These are phyloP conservation scores for Nymphaea thermarum DNA, from an alignment of 164 flowering plant genomes.

Conservation along the genomic window DNA sequence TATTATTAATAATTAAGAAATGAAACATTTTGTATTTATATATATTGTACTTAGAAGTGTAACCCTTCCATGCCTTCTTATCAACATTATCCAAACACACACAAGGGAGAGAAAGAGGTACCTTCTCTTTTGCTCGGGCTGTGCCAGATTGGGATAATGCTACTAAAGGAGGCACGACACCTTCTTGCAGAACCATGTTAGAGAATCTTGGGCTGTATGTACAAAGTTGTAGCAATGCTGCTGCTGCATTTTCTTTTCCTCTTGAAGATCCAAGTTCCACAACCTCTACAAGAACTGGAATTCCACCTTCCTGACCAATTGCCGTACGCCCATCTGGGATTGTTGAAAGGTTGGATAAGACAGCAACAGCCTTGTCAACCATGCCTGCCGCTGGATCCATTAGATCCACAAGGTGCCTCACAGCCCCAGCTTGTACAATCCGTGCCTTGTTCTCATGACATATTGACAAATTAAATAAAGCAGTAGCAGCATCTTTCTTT, in stretches of 20 bases:
- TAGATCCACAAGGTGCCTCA: conserved; percentile 49
- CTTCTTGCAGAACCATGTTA: conserved; percentile 14
- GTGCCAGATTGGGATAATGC: conserved; percentile 18
- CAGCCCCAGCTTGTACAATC: conserved; percentile 82
- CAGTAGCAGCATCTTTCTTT: conserved; percentile 96
- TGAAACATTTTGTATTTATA: no score
- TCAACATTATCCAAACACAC: no score
- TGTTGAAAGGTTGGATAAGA: conserved; percentile 69
- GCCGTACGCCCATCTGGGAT: conserved; percentile 75
- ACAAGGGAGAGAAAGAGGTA: background rate
- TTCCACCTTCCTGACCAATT: conserved; percentile 57
- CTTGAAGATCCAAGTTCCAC: conserved; percentile 72
- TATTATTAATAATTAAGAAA: no score
- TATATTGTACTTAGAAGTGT: no score
- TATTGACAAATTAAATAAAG: conserved; percentile 77
- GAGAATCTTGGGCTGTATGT: conserved; percentile 9
- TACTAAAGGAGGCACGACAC: conserved; percentile 16
- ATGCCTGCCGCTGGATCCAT: conserved; percentile 82
- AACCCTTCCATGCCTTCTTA: no score
- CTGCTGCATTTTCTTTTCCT: conserved; percentile 83
- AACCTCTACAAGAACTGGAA: conserved; percentile 64
- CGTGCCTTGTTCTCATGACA: conserved; percentile 89
- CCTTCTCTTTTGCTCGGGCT: conserved; percentile 16
- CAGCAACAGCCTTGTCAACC: conserved; percentile 91
- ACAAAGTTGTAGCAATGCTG: conserved; percentile 23